phyloP scores from a whole-genome alignment of 257 asterid genomes.

The Plantago major region DNA sequence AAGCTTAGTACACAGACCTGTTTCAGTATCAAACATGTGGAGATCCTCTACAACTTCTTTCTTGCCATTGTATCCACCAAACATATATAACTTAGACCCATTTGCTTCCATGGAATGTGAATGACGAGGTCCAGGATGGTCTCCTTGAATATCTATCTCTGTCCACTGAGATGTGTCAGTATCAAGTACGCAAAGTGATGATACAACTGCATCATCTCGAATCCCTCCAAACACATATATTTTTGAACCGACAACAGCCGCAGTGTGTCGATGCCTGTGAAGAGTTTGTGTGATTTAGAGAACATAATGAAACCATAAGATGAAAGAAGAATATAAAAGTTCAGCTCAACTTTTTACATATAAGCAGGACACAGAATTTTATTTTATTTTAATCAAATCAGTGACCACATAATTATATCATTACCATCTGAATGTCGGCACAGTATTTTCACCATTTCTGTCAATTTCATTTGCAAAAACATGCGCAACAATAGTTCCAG shows the following conservation, averaged over 20 bases:
- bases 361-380: background rate
- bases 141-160: constrained; percentile 53
- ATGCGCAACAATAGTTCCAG: background rate
- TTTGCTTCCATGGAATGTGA: constrained; percentile 78
- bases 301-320: constrained; percentile 16
- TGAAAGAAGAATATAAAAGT: constrained; percentile 2
- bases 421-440: constrained; percentile 8
- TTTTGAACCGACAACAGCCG: constrained; percentile 68
- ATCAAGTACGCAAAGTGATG: constrained; percentile 64
- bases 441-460: constrained; percentile 1
- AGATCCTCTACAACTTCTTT: constrained; percentile 75
- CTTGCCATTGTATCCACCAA: constrained; percentile 91
- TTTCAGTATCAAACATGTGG: constrained; percentile 50
- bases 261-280: constrained; percentile 91
- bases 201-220: constrained; percentile 38
- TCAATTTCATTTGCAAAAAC: background rate
- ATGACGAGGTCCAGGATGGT: constrained; percentile 78
- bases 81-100: constrained; percentile 49
- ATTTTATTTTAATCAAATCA: background rate
- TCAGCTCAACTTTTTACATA: background rate
- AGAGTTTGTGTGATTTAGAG: constrained; percentile 16
- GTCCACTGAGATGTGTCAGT: constrained; percentile 58
- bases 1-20: constrained; percentile 53
- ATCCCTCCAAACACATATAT: constrained; percentile 87
- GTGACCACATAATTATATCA: constrained; percentile 3